Conservation (phyloP, 306 rosid species). For the Hylodesmum podocarpum region DNA sequence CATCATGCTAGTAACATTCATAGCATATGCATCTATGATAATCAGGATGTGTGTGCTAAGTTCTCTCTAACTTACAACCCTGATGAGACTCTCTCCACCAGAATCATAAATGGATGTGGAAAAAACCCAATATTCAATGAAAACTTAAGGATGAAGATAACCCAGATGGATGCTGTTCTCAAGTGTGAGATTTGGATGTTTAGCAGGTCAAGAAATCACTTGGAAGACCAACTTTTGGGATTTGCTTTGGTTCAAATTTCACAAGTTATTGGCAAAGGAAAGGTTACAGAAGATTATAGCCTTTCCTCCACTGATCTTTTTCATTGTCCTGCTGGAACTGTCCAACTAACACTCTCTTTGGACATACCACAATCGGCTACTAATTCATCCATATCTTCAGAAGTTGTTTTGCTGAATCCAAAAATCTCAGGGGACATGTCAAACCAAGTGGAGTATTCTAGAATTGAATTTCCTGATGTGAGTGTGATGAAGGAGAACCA, state of each 20-base stretch:
- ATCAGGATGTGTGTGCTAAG: constrained; percentile 93
- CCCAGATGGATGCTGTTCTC: constrained; percentile 75
- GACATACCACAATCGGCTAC: constrained; percentile 40
- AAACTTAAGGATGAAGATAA: constrained; percentile 63
- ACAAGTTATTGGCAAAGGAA: constrained; percentile 64
- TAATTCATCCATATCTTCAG: constrained; percentile 81
- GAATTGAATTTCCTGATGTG: constrained; percentile 87
- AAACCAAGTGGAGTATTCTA: constrained; percentile 72
- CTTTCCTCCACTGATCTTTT: constrained; percentile 96
- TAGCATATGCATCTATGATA: constrained; percentile 90
- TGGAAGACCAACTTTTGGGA: constrained; percentile 93
- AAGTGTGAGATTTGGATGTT: constrained; percentile 98
- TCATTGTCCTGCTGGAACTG: constrained; percentile 95
- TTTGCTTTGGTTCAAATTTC: constrained; percentile 83
- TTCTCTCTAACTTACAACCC: constrained; percentile 89
- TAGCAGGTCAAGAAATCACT: constrained; percentile 70
- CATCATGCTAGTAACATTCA: constrained; percentile 92
- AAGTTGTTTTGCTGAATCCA: constrained; percentile 73
- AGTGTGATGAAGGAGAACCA: constrained; percentile 62
- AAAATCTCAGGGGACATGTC: constrained; percentile 51
- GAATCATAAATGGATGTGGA: constrained; percentile 75
- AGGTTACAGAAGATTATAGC: constrained; percentile 61
- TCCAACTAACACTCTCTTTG: constrained; percentile 61
- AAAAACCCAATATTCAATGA: constrained; percentile 81
- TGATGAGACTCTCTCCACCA: constrained; percentile 73